Evolutionary conservation across 192 early-diverging fungal genomes (phyloP), one percentile per base, ranked within the genome.

Genomic region (Coemansia sp.): DNA sequence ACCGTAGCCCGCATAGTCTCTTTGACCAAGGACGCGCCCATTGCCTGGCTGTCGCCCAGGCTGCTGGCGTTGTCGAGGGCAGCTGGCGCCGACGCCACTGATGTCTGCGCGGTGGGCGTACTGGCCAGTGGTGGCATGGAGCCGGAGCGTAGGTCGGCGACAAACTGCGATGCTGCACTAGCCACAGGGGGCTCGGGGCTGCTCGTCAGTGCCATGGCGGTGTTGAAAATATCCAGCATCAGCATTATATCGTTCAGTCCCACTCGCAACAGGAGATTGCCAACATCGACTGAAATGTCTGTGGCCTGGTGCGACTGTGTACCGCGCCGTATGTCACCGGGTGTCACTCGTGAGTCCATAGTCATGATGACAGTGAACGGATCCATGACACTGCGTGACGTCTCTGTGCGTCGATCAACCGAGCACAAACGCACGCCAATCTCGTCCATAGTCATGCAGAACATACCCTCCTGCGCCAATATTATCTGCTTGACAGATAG

Each of bases 371-470:
- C 76, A 59, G 96, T 90, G 77, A 97, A 97, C 49, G 93, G 93
- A 68, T 98, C 93, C 73, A 99, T 93, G 51, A 98, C 93, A 8
- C 91, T 89, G 22, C 97, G 74, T 6, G 86, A 85, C 1, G 96
- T 94, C 42, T 93, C 91, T 9, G 90, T 85, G 12, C 93, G 85
- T 59, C 88, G 90, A 71, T 95, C 92, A 89, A 98, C 94, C 11
- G 88, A 88, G 86, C 96, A 98, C 15, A 99, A 85, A 41, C 92
- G 93, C 88, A 98, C 94, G 44, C 95, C 93, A 46, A 95, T 86
- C 67, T 94, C 91, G 42, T 95, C 86, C 54, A 95, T 83, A 22
- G 87, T 91, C 9, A 95, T 59, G 3, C 89, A 91, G 66, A 90
- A 90, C 36, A 93, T 85, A 15, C 90, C 85, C 71, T 96, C 92